These are phyloP conservation scores for Diaporthe sp. DNA, from an alignment of 2,329 filamentous ascomycete genomes.

Conservation along the genomic window DNA sequence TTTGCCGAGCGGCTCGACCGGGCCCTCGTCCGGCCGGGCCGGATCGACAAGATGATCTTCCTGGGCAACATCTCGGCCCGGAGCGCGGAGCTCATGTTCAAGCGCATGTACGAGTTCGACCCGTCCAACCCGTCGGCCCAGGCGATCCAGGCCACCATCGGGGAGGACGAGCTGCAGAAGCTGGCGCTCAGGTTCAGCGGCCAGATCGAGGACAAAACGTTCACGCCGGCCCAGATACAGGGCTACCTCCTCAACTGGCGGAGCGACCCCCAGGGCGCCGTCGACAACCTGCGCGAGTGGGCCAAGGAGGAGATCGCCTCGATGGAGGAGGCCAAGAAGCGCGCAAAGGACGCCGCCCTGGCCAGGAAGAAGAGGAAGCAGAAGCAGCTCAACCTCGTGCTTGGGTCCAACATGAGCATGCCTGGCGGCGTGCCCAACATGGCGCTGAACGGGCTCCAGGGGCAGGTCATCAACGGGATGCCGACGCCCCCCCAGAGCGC, in stretches of 20 bases:
- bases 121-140: conserved; percentile 41
- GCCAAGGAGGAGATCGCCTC: conserved; percentile 51
- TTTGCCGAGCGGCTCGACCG: conserved; percentile 73
- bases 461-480: neutral
- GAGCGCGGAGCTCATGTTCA: conserved; percentile 61
- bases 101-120: conserved; percentile 60
- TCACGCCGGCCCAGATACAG: conserved; percentile 65
- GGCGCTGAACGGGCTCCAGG: neutral
- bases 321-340: conserved; percentile 46
- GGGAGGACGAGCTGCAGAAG: conserved; percentile 51
- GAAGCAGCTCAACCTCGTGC: conserved; percentile 38
- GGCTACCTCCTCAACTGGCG: conserved; percentile 61
- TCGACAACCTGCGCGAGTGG: conserved; percentile 53
- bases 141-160: conserved; percentile 20
- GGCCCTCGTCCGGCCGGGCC: conserved; percentile 75
- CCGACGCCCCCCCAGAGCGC: conserved; percentile 17
- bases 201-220: conserved; percentile 61
- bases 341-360: conserved; percentile 37
- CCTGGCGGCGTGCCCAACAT: neutral
- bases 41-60: conserved; percentile 73
- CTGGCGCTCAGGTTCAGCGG: conserved; percentile 69
- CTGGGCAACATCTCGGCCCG: conserved; percentile 64
- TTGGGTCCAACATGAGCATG: neutral
- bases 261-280: conserved; percentile 55
- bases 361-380: conserved; percentile 43